Percentiles rank a stretch among this genome's conserved stretches.
These are phyloP conservation scores for Clavispora asparagi DNA, from an alignment of 805 yeast species.

Conservation along the genomic window DNA sequence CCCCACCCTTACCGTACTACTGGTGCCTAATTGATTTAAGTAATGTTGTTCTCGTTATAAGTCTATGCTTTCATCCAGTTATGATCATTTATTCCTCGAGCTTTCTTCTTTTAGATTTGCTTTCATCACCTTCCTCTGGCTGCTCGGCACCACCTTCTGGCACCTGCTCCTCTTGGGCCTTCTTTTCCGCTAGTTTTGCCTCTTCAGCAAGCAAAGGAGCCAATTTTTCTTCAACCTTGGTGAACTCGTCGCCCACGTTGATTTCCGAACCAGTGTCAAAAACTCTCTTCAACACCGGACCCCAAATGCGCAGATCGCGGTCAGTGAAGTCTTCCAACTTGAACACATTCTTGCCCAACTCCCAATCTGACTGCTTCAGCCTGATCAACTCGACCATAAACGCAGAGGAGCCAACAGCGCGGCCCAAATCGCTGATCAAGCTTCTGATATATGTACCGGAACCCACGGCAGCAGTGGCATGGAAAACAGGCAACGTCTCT, in stretches of 20 bases:
- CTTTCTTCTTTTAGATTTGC: not conserved
- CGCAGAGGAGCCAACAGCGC: constrained; percentile 72
- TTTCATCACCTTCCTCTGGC: not conserved
- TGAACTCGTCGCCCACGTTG: constrained; percentile 21
- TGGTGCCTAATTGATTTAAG: too few relatives aligned
- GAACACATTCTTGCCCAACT: constrained; percentile 63
- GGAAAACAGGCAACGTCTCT: constrained; percentile 61
- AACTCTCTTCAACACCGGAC: constrained; percentile 52
- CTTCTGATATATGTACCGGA: constrained; percentile 96
- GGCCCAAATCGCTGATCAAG: constrained; percentile 81
- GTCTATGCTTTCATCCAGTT: not conserved
- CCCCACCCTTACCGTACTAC: not conserved
- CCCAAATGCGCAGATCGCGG: constrained; percentile 64
- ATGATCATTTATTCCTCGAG: not conserved
- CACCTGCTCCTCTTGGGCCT: not conserved
- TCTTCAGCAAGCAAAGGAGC: constrained; percentile 4
- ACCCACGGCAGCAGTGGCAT: constrained; percentile 73
- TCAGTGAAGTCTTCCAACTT: constrained; percentile 56
- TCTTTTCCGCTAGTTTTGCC: constrained; percentile 1
- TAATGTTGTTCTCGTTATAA: not conserved
- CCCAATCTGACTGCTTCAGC: constrained; percentile 79
- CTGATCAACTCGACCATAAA: constrained; percentile 85
- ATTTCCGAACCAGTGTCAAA: constrained; percentile 33
- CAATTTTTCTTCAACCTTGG: constrained; percentile 1
- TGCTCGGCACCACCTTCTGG: not conserved